These are phyloP conservation scores for Cetraspora pellucida DNA, from an alignment of 192 early-diverging fungal genomes.

Conservation along the genomic window DNA sequence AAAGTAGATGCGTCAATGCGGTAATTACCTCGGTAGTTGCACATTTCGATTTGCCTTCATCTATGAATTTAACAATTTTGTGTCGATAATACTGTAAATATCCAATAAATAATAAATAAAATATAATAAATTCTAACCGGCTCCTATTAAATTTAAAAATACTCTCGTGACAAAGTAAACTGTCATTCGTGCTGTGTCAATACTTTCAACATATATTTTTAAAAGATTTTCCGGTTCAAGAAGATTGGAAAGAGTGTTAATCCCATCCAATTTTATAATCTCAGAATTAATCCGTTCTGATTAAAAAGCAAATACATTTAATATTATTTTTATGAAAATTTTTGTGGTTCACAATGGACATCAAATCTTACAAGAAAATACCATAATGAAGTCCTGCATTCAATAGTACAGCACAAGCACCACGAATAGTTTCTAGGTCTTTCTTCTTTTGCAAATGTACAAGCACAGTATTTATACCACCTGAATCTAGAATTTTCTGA, in stretches of 20 bases:
- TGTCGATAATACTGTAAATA: neutral
- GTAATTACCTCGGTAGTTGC: constrained; percentile 5
- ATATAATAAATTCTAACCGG: neutral
- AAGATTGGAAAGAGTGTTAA: constrained; percentile 20
- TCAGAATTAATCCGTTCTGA: neutral
- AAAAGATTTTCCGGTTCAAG: constrained; percentile 32
- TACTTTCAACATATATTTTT: neutral
- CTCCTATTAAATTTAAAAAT: constrained; percentile 8
- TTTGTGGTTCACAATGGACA: neutral
- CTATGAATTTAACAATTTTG: neutral
- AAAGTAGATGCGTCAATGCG: constrained; percentile 18
- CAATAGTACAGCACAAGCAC: constrained; percentile 50
- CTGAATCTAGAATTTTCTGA: constrained; percentile 41
- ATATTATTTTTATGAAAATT: neutral
- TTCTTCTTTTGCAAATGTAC: constrained; percentile 35
- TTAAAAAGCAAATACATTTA: neutral
- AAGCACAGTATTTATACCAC: constrained; percentile 40
- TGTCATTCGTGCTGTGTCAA: constrained; percentile 11
- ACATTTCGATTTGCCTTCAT: constrained; percentile 16
- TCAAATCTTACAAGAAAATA: constrained; percentile 29
- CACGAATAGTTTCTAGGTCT: constrained; percentile 44
- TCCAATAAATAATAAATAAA: neutral
- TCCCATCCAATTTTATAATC: constrained; percentile 29
- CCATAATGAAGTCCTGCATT: constrained; percentile 56
- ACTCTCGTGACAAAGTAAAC: constrained; percentile 30